phyloP scores from a whole-genome alignment of 495 filamentous ascomycete species.

The Trichoderma erinaceum region DNA sequence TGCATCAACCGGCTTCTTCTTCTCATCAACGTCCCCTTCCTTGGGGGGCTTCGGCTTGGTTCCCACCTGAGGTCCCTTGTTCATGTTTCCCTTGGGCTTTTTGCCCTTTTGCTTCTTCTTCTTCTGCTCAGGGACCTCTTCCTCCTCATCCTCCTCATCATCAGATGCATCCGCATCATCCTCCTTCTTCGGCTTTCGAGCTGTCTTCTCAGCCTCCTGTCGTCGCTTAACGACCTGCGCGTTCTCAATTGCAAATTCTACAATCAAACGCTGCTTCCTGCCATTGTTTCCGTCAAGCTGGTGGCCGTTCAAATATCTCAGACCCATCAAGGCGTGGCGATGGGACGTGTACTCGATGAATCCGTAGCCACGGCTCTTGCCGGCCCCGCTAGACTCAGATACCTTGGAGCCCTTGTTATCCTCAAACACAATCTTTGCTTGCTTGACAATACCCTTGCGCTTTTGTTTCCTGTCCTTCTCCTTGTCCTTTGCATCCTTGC shows the following conservation, averaged over 20 bases:
- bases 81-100: slow-evolving; percentile 18
- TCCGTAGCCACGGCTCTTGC: slow-evolving; percentile 85
- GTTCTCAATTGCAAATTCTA: slow-evolving; percentile 98
- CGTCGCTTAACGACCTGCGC: slow-evolving; percentile 82
- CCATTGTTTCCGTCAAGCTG: slow-evolving; percentile 45
- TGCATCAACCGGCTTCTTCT: slow-evolving; percentile 23
- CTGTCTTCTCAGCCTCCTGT: slow-evolving; percentile 56
- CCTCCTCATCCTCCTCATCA: slow-evolving; percentile 16
- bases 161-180: slow-evolving; percentile 14
- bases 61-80: slow-evolving; percentile 17
- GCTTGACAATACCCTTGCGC: slow-evolving; percentile 87
- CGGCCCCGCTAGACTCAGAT: slow-evolving; percentile 56
- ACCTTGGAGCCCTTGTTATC: slow-evolving; percentile 75
- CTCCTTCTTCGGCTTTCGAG: slow-evolving; percentile 20
- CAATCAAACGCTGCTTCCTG: slow-evolving; percentile 64
- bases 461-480: slow-evolving; percentile 72
- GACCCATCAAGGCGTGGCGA: slow-evolving; percentile 88
- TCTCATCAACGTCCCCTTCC: slow-evolving; percentile 16
- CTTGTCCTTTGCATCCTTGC: slow-evolving; percentile 69
- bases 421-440: slow-evolving; percentile 94
- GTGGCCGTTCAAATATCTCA: slow-evolving; percentile 89
- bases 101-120: slow-evolving; percentile 22
- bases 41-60: slow-evolving; percentile 10
- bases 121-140: slow-evolving; percentile 7
- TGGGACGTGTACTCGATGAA: slow-evolving; percentile 97